phyloP scores from a whole-genome alignment of 1,139 yeast species.

The Candida sp. region DNA sequence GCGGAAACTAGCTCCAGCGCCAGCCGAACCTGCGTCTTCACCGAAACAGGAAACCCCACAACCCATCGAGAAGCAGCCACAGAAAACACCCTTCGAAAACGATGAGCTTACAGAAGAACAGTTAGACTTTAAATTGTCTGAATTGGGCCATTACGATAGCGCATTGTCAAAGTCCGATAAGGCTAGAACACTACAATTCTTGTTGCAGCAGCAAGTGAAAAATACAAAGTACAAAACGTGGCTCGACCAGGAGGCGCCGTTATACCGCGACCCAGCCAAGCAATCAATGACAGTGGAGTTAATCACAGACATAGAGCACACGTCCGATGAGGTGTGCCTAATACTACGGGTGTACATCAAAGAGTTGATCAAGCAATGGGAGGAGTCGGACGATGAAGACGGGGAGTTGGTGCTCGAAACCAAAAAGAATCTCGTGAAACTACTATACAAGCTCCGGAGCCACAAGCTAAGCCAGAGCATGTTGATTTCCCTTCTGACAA shows the following conservation, averaged over 20 bases:
- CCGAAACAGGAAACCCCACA: not conserved
- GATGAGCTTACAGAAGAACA: slow-evolving; percentile 31
- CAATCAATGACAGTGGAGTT: slow-evolving; percentile 12
- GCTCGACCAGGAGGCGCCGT: slow-evolving; percentile 14
- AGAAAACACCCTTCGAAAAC: slow-evolving; percentile 1
- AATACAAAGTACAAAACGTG: slow-evolving; percentile 17
- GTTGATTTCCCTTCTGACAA: slow-evolving; percentile 62
- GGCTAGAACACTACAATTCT: slow-evolving; percentile 12
- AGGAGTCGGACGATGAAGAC: slow-evolving; percentile 3
- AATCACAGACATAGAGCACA: slow-evolving; percentile 13
- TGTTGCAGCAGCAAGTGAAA: slow-evolving; percentile 13
- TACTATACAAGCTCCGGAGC: slow-evolving; percentile 62
- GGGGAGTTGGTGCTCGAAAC: slow-evolving; percentile 50
- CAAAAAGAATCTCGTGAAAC: slow-evolving; percentile 60
- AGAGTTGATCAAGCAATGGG: slow-evolving; percentile 49
- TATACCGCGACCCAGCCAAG: slow-evolving; percentile 8
- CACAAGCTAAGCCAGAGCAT: slow-evolving; percentile 45
- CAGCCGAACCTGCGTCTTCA: not conserved
- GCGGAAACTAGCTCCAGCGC: slow-evolving; percentile 12
- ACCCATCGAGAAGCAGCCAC: not conserved
- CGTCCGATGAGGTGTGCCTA: slow-evolving; percentile 32
- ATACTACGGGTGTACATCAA: slow-evolving; percentile 57
- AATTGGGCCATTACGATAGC: slow-evolving; percentile 11
- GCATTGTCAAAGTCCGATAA: slow-evolving; percentile 13
- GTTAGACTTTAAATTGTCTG: slow-evolving; percentile 14